Evolutionary conservation across 352 stramenopile species (phyloP), one percentile per base, ranked within the genome.

Genomic region (Pythium rhizo-oryzae): DNA sequence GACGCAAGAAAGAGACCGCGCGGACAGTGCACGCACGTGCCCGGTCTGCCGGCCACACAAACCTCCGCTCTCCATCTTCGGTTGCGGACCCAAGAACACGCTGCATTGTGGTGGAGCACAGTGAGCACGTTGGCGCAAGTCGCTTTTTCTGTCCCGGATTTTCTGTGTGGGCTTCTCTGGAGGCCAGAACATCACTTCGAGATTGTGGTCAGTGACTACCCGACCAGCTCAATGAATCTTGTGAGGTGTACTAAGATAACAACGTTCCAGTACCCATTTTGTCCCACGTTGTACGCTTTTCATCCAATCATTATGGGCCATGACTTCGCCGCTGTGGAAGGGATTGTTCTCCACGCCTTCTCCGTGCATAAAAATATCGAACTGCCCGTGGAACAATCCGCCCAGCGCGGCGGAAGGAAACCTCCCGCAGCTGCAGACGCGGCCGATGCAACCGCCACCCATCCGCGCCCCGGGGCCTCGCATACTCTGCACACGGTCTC

Each of bases 351-450:
- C 11, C 8, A 21, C 44, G 9, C 8, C 33, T 65, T 52, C 58
- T 16, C 3, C 25, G 43, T 44, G 44, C 58, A 65, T 65, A 65
- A 57, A 65, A 65, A 65, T 65, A 65, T 56, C 58, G 43, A 46
- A 65, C 8, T 23, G 46, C 47, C 24, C 8, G 24, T 23, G 46
- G 58, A 65, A 65, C 46, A 59, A 59, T 59, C 53, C 53, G n/a
- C 47, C 35, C 35, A 41, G 15, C 47, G 47, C 47, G 53, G 44
- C 30, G 33, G 58, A 65, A 65, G 54, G 58, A 65, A 65, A 44
- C 57, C 25, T 51, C 43, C 19, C 24, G 54, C 54, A 61, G 33
- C 54, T 61, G 35, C 30, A 49, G n/a, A 21, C 54, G 30, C 28
- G 46, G 23, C 4, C n/a, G 23, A 53, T 41, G 50, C 50, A 56